A percentile compares a stretch with the other conserved stretches of the same genome.
Evolutionary conservation across 2,329 filamentous ascomycete species (phyloP).

Genomic region (Gnomoniopsis sp.): DNA sequence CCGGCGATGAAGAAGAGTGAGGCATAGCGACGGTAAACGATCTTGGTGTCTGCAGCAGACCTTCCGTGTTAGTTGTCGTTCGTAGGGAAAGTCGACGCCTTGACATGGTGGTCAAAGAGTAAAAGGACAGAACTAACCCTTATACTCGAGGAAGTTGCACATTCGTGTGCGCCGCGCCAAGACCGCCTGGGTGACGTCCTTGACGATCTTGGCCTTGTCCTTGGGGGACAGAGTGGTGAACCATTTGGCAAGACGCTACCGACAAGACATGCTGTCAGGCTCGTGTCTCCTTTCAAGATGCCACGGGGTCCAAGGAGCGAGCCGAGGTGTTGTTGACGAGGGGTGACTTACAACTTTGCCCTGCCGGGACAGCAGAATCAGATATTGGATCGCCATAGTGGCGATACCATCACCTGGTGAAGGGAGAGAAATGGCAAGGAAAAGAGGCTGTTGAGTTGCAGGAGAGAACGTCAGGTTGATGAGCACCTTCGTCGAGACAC

Average conservation of each 20-base stretch:
- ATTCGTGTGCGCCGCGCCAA: constrained; percentile 94
- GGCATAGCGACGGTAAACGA: constrained; percentile 97
- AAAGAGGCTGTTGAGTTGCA: not conserved
- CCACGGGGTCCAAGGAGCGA: not conserved
- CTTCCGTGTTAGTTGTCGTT: constrained; percentile 12
- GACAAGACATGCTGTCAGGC: constrained; percentile 18
- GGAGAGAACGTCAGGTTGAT: not conserved
- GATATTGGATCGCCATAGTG: constrained; percentile 61
- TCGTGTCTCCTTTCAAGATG: not conserved
- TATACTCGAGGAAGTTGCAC: constrained; percentile 99
- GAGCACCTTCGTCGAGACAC: not conserved
- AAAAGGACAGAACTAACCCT: constrained; percentile 58
- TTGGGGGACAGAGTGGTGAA: constrained; percentile 96
- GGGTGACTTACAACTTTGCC: constrained; percentile 87
- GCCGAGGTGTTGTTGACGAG: constrained; percentile 31
- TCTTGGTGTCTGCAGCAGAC: constrained; percentile 75
- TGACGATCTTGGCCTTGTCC: constrained; percentile 99
- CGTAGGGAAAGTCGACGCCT: not conserved
- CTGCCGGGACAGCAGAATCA: constrained; percentile 95
- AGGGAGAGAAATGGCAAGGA: not conserved
- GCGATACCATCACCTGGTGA: constrained; percentile 14
- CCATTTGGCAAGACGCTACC: constrained; percentile 97
- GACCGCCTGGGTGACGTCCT: constrained; percentile 97
- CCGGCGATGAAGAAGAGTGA: constrained; percentile 99
- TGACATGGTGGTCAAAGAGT: not conserved